Percentiles rank a stretch among this genome's conserved stretches.
phyloP scores from a whole-genome alignment of 805 yeast genomes.

The Saccharomycopsis synnaedendra region DNA sequence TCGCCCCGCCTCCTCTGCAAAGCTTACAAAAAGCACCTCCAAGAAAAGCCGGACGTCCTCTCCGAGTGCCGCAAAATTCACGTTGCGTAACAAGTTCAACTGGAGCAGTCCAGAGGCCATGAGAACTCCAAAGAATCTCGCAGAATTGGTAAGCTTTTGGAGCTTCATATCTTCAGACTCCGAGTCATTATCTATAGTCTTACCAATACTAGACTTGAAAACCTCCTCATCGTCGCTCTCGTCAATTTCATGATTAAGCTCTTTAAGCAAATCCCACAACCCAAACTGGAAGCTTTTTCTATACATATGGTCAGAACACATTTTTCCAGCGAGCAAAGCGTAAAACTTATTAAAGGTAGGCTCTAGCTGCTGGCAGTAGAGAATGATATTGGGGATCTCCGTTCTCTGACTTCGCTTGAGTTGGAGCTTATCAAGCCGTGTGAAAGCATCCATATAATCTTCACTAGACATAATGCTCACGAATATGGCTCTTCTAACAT shows the following conservation, averaged over 20 bases:
- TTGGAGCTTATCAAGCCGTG: constrained; percentile 67
- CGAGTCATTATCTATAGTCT: constrained; percentile 24
- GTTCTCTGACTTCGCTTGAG: constrained; percentile 71
- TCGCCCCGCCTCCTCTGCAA: constrained; percentile 55
- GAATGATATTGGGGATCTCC: constrained; percentile 75
- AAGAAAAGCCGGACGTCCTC: constrained; percentile 55
- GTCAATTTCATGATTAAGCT: constrained; percentile 39
- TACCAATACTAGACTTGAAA: constrained; percentile 18
- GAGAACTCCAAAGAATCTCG: constrained; percentile 69
- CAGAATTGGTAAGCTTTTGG: constrained; percentile 56
- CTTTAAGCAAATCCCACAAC: constrained; percentile 78
- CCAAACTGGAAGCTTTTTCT: constrained; percentile 80
- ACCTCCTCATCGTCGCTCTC: constrained; percentile 24
- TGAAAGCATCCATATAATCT: constrained; percentile 80
- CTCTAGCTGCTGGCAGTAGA: constrained; percentile 83
- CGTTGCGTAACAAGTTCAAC: constrained; percentile 58
- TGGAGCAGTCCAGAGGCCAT: constrained; percentile 66
- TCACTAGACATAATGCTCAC: constrained; percentile 91
- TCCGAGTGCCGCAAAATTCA: constrained; percentile 59
- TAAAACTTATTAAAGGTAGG: constrained; percentile 83
- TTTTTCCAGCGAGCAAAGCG: constrained; percentile 62
- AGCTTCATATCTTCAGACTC: constrained; percentile 44
- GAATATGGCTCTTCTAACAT: constrained; percentile 85
- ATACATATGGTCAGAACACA: constrained; percentile 64
- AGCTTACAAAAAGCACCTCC: constrained; percentile 60